Base-by-base conservation (phyloP, 768 basidiomycete species). In the Coprinellus micaceus region DNA sequence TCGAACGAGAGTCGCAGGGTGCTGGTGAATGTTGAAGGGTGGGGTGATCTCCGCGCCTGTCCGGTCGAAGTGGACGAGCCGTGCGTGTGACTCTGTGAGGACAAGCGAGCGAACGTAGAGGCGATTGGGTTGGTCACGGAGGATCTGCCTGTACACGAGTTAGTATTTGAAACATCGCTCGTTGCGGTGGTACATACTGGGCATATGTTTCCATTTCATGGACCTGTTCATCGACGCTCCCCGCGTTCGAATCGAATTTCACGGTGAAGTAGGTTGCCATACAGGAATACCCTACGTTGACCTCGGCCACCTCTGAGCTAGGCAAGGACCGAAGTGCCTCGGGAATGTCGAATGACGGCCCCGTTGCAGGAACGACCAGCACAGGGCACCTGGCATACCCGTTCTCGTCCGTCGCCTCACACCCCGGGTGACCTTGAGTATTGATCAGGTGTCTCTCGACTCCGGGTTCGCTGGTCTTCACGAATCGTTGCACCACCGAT, bases 41-140 rank as follows among this genome's bases (percentile, higher is more conserved):
- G 12, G 19, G 4, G 54, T 33, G 22, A 48, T 22, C 19, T 49
- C 1, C 6, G 13, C 22, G 2, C 54, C 54, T 28, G 29, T 28
- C 5, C 54, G 29, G 25, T 56, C 54, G 24, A 25, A 49, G 11
- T 56, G 54, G 17, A 56, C 17, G 13, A 56, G 39, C 15, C 54
- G 54, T 15, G 47, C 24, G 22, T 21, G 15, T 2, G 3, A 49
- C 17, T 43, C 40, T 3, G 46, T 49, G 2, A 56, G 21, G 21
- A 49, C 9, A 10, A 56, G 36, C 24, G 40, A 33, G 10, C 54
- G 4, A 12, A 36, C 22, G 19, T 48, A 56, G 9, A n/a, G 4
- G 2, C 54, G 39, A 24, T 48, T 49, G 4, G 46, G 37, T 22
- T 56, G 54, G 2, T 49, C 30, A 28, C 12, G 19, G 46, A 49